Percentiles rank a stretch among this genome's conserved stretches.
phyloP scores from a whole-genome alignment of 2,329 filamentous ascomycete genomes.

The Annulohypoxylon truncatum region DNA sequence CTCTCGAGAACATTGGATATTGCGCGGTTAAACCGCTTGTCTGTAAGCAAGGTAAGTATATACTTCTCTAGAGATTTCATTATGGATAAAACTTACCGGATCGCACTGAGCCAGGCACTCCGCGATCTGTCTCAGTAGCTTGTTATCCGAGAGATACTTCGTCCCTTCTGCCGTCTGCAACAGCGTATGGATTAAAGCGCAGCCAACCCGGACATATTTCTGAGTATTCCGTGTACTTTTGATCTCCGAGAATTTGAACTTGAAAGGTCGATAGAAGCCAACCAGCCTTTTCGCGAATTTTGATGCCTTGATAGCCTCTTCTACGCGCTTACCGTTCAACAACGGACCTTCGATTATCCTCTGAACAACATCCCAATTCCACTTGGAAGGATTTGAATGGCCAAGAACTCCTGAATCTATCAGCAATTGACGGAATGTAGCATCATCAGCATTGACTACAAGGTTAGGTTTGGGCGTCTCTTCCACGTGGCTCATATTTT shows the following conservation, averaged over 20 bases:
- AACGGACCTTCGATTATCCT: constrained; percentile 93
- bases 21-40: constrained; percentile 81
- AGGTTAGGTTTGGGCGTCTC: constrained; percentile 66
- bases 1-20: constrained; percentile 87
- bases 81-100: constrained; percentile 66
- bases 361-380: constrained; percentile 96
- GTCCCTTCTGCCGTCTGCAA: constrained; percentile 87
- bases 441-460: constrained; percentile 67
- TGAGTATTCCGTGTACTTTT: constrained; percentile 93
- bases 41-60: constrained; percentile 52
- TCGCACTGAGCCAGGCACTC: constrained; percentile 97
- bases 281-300: constrained; percentile 96
- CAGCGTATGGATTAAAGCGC: constrained; percentile 85
- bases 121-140: constrained; percentile 90
- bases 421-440: constrained; percentile 71
- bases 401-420: constrained; percentile 87
- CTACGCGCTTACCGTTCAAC: constrained; percentile 88
- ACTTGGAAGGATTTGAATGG: constrained; percentile 91
- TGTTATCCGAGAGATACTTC: constrained; percentile 89
- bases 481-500: constrained; percentile 63
- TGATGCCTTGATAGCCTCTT: constrained; percentile 92
- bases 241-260: constrained; percentile 91
- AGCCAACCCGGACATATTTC: constrained; percentile 91
- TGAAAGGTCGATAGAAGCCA: constrained; percentile 96
- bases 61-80: not conserved